Base-by-base conservation (phyloP, 345 rosid genomes). In the sweet orange (Citrus sinensis) region DNA sequence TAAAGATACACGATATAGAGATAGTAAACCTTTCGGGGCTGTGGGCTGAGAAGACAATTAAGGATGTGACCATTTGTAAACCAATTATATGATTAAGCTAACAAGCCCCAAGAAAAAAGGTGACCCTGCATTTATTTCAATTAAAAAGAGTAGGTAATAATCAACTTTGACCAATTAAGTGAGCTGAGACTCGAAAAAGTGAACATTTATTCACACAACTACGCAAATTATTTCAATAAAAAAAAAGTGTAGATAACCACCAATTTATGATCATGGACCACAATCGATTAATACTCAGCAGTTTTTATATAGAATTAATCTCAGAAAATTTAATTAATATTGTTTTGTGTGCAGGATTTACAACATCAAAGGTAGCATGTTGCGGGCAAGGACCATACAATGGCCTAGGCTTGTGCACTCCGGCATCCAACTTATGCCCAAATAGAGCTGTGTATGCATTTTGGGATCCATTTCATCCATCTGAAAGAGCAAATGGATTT, bases 351-450 rank as follows among this genome's bases (percentile, higher is more conserved):
- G 79, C 87, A 95, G 99, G 99, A 75, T 96, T 94, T 82, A 76
- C 56, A 10, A 90, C 95, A 32, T 87, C 99, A 1, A 87, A 92
- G 77, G 67, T 88, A 35, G 99, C 99, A 16, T 96, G 99, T 42
- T 96, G 99, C 37, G 98, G 98, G 4, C 99, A 96, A 85, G 99
- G 99, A 22, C 97, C 89, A 0, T 90, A 83, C 74, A 96, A 96
- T 83, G 98, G 98, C 55, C 74, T 94, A 2, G 97, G 98, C 51
- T 80, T 94, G 22, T 96, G 99, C 86, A 94, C 97, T 0, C 4
- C 58, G n/a, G 70, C 83, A 24, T 96, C 98, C 34, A 94, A 89
- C 82, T 75, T 96, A 83, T 96, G 99, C 82, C 86, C 86, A 1
- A 89, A 94, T 83, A 84, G 98, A 56, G 84, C 88, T 9, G 9